These are phyloP conservation scores for Piloderma croceum DNA, from an alignment of 768 basidiomycete species.

Conservation along the genomic window DNA sequence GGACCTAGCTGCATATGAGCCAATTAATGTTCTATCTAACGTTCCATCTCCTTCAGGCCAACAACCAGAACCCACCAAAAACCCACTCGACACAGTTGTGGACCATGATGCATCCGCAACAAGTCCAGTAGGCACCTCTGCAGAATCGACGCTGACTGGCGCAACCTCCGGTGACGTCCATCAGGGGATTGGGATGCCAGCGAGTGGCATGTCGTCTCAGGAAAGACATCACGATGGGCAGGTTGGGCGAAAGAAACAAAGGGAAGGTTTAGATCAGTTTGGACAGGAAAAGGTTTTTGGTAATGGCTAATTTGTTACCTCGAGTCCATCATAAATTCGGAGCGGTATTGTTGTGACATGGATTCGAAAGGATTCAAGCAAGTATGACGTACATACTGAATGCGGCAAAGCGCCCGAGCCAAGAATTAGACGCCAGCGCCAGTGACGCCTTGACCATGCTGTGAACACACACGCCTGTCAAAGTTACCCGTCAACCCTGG, in stretches of 20 bases:
- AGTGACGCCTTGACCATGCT: too few relatives aligned
- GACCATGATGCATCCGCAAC: constrained; percentile 27
- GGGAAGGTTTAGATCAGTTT: constrained; percentile 18
- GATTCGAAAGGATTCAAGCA: too few relatives aligned
- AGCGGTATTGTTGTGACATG: too few relatives aligned
- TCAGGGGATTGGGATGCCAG: constrained; percentile 24
- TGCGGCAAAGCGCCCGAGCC: too few relatives aligned
- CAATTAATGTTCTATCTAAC: background rate
- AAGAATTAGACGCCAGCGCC: too few relatives aligned
- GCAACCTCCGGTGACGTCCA: constrained; percentile 31
- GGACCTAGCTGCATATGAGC: background rate
- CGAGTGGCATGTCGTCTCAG: constrained; percentile 27
- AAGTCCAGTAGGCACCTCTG: constrained; percentile 7
- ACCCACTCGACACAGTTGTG: constrained; percentile 24
- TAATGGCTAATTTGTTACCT: too few relatives aligned
- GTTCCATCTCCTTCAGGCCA: constrained; percentile 8
- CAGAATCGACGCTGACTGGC: constrained; percentile 23
- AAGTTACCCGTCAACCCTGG: too few relatives aligned
- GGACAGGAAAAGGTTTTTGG: too few relatives aligned
- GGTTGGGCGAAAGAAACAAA: constrained; percentile 22
- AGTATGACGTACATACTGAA: too few relatives aligned
- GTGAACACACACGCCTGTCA: too few relatives aligned
- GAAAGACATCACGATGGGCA: constrained; percentile 32
- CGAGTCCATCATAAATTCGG: too few relatives aligned
- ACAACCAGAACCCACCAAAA: constrained; percentile 11